Base-by-base conservation (phyloP, 2,329 filamentous ascomycete species). In the Teratosphaeria viscida region DNA sequence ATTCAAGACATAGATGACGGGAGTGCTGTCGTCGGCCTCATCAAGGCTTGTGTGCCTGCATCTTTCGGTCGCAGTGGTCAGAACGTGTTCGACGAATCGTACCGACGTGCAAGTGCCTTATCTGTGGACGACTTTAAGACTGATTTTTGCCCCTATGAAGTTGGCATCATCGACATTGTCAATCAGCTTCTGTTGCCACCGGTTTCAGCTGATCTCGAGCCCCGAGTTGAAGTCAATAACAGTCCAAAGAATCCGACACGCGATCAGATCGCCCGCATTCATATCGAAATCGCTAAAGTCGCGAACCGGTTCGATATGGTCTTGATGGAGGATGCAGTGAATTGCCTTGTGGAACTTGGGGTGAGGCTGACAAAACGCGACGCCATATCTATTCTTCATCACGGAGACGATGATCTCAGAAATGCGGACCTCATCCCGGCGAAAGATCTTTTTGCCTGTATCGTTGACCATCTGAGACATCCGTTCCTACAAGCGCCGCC, bases 21-120 rank as follows among this genome's bases (percentile, higher is more conserved):
- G 19, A 53, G n/a, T n/a, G n/a, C 29, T 29, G n/a, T 53, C 47
- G 1, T 55, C 23, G 37, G 54, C 14, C 57, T 66, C 54, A 49
- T 66, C 35, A 34, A 61, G 5, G 63, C 64, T 34, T 72, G 66
- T 29, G 61, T 68, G 49, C 78, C 79, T 0, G 82, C 81, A 0
- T 78, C 75, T 0, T 83, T 83, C 63, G 81, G 81, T 0, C 62
- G 64, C 5, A 72, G 72, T 0, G 72, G 73, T 1, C 37, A 80
- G 60, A 75, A 82, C 59, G 73, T 84, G 0, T 67, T 78, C 1
- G 81, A 85, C 60, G 77, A 80, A 58, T 67, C 68, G 0, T 83
- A 84, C 60, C 76, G 82, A 19, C 80, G 79, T 60, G 82, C 82
- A 0, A 67, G 70, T 0, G 80, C 82, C 65, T 65, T 85, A n/a